phyloP scores from a whole-genome alignment of 768 basidiomycete genomes.

The Panaeolus papilionaceus region DNA sequence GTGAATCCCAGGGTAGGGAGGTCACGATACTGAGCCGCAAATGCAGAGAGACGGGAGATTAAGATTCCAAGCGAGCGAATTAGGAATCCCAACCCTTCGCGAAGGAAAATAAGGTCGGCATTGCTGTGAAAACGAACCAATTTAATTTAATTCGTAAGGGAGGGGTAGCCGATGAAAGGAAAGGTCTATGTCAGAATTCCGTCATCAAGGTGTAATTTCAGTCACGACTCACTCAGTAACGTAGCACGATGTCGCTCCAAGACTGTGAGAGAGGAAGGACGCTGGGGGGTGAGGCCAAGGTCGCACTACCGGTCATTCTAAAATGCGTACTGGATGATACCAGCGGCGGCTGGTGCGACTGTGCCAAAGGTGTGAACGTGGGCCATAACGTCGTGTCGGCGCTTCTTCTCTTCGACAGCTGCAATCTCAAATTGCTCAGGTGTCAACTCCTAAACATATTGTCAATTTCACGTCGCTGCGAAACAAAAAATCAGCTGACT shows the following conservation, averaged over 20 bases:
- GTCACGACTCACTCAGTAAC: conserved; percentile 85
- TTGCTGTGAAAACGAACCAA: conserved; percentile 60
- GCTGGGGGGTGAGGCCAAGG: neutral
- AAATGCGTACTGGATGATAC: conserved; percentile 85
- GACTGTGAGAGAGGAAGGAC: conserved; percentile 43
- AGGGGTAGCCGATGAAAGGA: conserved; percentile 15
- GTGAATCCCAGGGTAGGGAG: conserved; percentile 97
- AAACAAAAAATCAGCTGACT: conserved; percentile 47
- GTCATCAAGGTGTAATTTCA: neutral
- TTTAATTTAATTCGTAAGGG: neutral
- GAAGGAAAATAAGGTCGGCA: conserved; percentile 97
- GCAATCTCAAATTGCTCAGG: conserved; percentile 91
- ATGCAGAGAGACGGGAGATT: conserved; percentile 85
- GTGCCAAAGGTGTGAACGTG: conserved; percentile 98
- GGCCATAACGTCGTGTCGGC: conserved; percentile 99
- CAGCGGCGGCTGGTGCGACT: conserved; percentile 93
- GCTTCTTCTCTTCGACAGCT: conserved; percentile 94
- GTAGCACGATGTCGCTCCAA: conserved; percentile 98
- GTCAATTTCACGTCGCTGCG: neutral
- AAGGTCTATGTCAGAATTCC: conserved; percentile 10
- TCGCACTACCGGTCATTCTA: neutral
- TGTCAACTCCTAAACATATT: conserved; percentile 67
- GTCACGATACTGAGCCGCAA: conserved; percentile 85
- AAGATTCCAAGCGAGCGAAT: conserved; percentile 88
- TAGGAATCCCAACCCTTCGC: conserved; percentile 83